Evolutionary conservation across 1,139 yeast species (phyloP).

Genomic region (Hyphopichia burtonii): DNA sequence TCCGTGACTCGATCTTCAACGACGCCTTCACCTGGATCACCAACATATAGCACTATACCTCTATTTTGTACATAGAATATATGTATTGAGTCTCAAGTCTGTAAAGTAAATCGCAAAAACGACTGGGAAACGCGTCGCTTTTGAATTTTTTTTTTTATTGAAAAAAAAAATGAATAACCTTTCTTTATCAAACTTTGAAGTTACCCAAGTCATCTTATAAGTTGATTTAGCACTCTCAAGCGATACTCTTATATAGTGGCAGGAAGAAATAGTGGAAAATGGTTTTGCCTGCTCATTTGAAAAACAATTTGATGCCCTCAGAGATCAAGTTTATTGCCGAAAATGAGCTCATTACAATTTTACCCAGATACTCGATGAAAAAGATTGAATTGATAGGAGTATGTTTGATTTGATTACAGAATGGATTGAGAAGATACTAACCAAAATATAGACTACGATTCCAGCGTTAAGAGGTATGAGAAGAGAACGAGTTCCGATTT

Average conservation of each 20-base stretch:
- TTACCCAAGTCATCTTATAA: no score
- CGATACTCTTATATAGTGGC: no score
- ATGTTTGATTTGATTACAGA: conserved; percentile 18
- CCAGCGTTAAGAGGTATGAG: conserved; percentile 68
- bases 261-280: conserved; percentile 29
- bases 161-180: no score
- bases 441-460: conserved; percentile 29
- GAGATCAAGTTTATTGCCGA: conserved; percentile 87
- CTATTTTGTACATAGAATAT: background rate
- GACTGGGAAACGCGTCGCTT: no score
- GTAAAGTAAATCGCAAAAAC: no score
- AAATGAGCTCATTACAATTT: conserved; percentile 65
- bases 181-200: no score
- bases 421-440: background rate
- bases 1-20: conserved; percentile 16
- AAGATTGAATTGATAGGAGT: conserved; percentile 63
- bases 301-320: conserved; percentile 64
- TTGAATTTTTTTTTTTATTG: no score
- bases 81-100: background rate
- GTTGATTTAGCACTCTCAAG: no score
- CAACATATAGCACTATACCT: background rate
- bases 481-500: conserved; percentile 71
- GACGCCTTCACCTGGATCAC: conserved; percentile 18
- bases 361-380: conserved; percentile 73
- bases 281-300: conserved; percentile 64